Evolutionary conservation across 805 yeast species (phyloP).

Genomic region (Kazachstania psychrophila): DNA sequence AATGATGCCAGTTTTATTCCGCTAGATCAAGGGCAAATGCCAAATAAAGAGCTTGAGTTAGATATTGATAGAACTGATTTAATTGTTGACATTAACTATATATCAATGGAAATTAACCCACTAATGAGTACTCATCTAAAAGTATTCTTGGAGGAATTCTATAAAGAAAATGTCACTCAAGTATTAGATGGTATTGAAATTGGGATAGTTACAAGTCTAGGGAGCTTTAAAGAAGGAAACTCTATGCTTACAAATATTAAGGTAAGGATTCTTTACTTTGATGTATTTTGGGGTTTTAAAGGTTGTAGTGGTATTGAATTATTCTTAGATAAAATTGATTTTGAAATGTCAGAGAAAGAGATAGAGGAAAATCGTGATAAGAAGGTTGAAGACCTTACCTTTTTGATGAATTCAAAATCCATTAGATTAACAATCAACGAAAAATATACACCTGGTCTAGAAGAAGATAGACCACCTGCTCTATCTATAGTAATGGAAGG

Average conservation of each 20-base stretch:
- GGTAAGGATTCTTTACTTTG: conserved; percentile 12
- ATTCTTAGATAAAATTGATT: conserved; percentile 16
- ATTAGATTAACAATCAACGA: conserved; percentile 15
- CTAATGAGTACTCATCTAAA: conserved; percentile 33
- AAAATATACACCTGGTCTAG: conserved; percentile 3
- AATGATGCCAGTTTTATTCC: not conserved
- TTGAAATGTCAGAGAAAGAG: conserved; percentile 15
- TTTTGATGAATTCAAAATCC: conserved; percentile 13
- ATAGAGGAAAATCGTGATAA: conserved; percentile 14
- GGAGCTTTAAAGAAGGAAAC: conserved; percentile 21
- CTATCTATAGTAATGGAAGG: conserved; percentile 22
- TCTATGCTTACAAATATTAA: conserved; percentile 11
- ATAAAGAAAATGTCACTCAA: conserved; percentile 35
- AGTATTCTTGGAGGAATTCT: conserved; percentile 29
- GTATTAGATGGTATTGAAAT: conserved; percentile 60
- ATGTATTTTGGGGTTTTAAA: conserved; percentile 18
- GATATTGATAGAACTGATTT: conserved; percentile 9
- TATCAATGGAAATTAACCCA: conserved; percentile 33
- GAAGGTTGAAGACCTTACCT: conserved; percentile 9
- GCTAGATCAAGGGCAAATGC: not conserved
- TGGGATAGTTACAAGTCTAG: conserved; percentile 42
- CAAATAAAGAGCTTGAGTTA: not conserved
- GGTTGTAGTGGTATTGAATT: conserved; percentile 14
- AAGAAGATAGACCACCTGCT: conserved; percentile 21
- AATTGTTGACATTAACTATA: conserved; percentile 36